A percentile compares a stretch with the other conserved stretches of the same genome.
phyloP scores from a whole-genome alignment of 2,329 filamentous ascomycete species.

The Aspergillus ochraceus region DNA sequence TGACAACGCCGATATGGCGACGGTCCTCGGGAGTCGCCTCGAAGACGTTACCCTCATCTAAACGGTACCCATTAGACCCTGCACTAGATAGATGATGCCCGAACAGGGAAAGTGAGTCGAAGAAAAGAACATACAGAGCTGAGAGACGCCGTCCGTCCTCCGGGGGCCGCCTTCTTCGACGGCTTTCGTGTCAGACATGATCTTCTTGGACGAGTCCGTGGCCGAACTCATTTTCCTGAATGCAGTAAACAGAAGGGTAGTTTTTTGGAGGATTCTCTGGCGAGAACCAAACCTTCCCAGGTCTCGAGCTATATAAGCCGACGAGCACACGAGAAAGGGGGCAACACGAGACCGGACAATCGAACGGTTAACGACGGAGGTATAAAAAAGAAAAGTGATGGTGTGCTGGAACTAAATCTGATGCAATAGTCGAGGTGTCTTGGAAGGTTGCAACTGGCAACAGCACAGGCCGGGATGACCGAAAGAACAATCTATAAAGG shows the following conservation, averaged over 20 bases:
- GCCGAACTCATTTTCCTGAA: neutral
- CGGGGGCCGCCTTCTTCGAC: slow-evolving; percentile 23
- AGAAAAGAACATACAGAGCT: slow-evolving; percentile 28
- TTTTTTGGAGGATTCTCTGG: slow-evolving; percentile 5
- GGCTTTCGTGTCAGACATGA: slow-evolving; percentile 22
- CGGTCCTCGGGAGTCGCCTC: slow-evolving; percentile 36
- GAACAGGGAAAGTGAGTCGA: neutral
- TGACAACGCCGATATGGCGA: slow-evolving; percentile 42
- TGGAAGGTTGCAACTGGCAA: neutral
- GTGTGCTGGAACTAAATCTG: slow-evolving; percentile 32
- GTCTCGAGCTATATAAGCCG: slow-evolving; percentile 7
- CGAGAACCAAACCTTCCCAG: slow-evolving; percentile 6
- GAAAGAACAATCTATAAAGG: neutral
- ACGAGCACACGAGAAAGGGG: neutral
- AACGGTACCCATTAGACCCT: slow-evolving; percentile 9
- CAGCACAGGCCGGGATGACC: neutral
- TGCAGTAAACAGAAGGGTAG: neutral
- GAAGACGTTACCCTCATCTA: slow-evolving; percentile 39
- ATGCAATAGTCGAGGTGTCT: slow-evolving; percentile 23
- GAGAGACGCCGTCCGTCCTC: slow-evolving; percentile 33
- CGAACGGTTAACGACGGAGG: slow-evolving; percentile 14
- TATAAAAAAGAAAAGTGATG: slow-evolving; percentile 20
- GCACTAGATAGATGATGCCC: neutral
- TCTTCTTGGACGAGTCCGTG: slow-evolving; percentile 15
- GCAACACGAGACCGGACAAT: neutral